Conservation (phyloP, 1,139 yeast species). For the Diutina sp. region DNA sequence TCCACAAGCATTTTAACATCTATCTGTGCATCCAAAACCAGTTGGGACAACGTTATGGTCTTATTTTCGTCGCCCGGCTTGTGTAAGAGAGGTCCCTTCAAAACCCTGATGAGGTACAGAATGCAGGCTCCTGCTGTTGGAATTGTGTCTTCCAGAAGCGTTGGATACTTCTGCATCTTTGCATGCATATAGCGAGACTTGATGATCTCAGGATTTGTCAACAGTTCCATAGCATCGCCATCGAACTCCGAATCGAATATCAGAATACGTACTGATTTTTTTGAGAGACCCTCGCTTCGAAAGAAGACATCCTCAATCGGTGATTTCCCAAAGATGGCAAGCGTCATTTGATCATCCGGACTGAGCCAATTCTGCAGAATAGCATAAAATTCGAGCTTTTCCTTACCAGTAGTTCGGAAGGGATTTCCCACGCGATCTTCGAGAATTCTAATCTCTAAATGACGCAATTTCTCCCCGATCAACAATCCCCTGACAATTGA, state of each 20-base stretch:
- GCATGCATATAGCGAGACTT: slow-evolving; percentile 14
- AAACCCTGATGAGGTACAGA: slow-evolving; percentile 41
- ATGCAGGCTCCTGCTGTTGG: slow-evolving; percentile 46
- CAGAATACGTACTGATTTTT: slow-evolving; percentile 22
- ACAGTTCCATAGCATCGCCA: slow-evolving; percentile 13
- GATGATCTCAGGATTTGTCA: slow-evolving; percentile 16
- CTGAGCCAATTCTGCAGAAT: slow-evolving; percentile 15
- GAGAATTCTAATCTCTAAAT: slow-evolving; percentile 20
- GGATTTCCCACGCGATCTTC: slow-evolving; percentile 3
- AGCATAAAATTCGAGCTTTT: slow-evolving; percentile 26
- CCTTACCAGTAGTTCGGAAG: slow-evolving; percentile 6
- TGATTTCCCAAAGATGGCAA: background rate
- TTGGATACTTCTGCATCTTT: background rate
- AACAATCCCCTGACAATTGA: slow-evolving; percentile 5
- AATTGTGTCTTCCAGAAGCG: slow-evolving; percentile 12
- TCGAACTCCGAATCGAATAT: slow-evolving; percentile 21
- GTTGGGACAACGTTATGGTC: slow-evolving; percentile 37
- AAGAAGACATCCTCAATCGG: slow-evolving; percentile 25
- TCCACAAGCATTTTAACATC: slow-evolving; percentile 39
- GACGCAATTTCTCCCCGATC: slow-evolving; percentile 12
- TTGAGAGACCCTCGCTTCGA: slow-evolving; percentile 14
- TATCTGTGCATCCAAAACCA: slow-evolving; percentile 38
- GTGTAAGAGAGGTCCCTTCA: slow-evolving; percentile 46
- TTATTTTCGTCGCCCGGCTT: slow-evolving; percentile 30
- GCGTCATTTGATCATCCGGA: background rate